These are phyloP conservation scores for Ophiostoma sp. DNA, from an alignment of 2,329 filamentous ascomycete species.

Conservation along the genomic window DNA sequence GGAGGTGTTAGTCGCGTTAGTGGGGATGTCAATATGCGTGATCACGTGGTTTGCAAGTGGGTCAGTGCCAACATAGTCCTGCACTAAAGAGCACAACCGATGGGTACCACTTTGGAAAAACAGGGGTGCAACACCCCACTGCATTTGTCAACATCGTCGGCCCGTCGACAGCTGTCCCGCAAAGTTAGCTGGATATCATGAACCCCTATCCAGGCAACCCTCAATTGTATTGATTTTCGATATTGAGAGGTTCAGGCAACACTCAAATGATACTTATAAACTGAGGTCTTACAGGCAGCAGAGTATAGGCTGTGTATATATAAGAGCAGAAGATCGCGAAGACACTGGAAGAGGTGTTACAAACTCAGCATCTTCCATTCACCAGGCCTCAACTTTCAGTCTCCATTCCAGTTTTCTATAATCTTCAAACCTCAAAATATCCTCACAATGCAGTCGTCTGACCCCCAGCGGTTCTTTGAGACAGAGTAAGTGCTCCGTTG, in stretches of 20 bases:
- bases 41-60: conserved; percentile 7
- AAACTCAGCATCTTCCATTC: not conserved
- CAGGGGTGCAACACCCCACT: not conserved
- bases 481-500: conserved; percentile 61
- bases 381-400: not conserved
- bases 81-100: too few species aligned
- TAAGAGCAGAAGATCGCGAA: not conserved
- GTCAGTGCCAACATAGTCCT: too few species aligned
- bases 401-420: not conserved
- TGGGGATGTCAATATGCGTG: not conserved
- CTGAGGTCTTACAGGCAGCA: not conserved
- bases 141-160: conserved; percentile 13
- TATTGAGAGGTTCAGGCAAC: not conserved
- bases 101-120: too few species aligned
- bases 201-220: conserved; percentile 6
- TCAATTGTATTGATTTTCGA: not conserved
- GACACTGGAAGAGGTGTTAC: not conserved
- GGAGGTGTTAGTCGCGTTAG: conserved; percentile 5
- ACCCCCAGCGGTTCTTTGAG: conserved; percentile 84
- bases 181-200: not conserved
- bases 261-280: not conserved
- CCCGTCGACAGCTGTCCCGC: conserved; percentile 14
- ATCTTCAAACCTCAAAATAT: conserved; percentile 3
- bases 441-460: conserved; percentile 59
- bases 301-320: not conserved